A percentile compares a stretch with the other conserved stretches of the same genome.
phyloP scores from a whole-genome alignment of 1,284 basidiomycete species.

The Malassezia psittaci region DNA sequence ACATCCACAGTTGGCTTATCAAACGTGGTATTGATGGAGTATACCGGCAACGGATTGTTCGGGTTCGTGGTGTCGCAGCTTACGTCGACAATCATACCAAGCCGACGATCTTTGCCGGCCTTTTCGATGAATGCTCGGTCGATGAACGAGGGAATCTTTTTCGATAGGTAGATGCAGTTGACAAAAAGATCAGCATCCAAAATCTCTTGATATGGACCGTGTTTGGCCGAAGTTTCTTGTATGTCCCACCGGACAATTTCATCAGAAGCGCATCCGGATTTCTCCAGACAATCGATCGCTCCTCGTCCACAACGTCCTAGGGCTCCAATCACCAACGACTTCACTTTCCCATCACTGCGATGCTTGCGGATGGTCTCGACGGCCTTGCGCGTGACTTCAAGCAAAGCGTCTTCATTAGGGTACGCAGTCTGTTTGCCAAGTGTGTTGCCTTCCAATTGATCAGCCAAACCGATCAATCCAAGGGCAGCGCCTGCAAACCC shows the following conservation, averaged over 20 bases:
- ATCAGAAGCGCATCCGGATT: conserved; percentile 67
- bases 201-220: conserved; percentile 91
- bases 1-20: conserved; percentile 83
- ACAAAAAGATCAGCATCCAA: conserved; percentile 95
- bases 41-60: conserved; percentile 94
- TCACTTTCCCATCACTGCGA: conserved; percentile 57
- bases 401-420: conserved; percentile 53
- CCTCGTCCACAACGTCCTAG: conserved; percentile 92
- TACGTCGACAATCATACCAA: conserved; percentile 87
- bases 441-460: conserved; percentile 29
- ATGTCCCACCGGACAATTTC: conserved; percentile 98
- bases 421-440: conserved; percentile 65
- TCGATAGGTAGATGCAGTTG: conserved; percentile 97
- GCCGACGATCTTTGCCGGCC: conserved; percentile 61
- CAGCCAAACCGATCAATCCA: conserved; percentile 70
- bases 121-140: conserved; percentile 63
- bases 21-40: conserved; percentile 90
- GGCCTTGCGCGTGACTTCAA: conserved; percentile 51
- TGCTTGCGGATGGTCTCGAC: conserved; percentile 56
- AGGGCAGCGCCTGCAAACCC: conserved; percentile 95
- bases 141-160: conserved; percentile 79
- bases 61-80: conserved; percentile 99
- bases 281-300: conserved; percentile 85
- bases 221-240: conserved; percentile 80
- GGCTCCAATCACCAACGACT: conserved; percentile 89